Percentiles rank a stretch among this genome's conserved stretches.
phyloP scores from a whole-genome alignment of 768 basidiomycete species.

The Vishniacozyma victoriae region DNA sequence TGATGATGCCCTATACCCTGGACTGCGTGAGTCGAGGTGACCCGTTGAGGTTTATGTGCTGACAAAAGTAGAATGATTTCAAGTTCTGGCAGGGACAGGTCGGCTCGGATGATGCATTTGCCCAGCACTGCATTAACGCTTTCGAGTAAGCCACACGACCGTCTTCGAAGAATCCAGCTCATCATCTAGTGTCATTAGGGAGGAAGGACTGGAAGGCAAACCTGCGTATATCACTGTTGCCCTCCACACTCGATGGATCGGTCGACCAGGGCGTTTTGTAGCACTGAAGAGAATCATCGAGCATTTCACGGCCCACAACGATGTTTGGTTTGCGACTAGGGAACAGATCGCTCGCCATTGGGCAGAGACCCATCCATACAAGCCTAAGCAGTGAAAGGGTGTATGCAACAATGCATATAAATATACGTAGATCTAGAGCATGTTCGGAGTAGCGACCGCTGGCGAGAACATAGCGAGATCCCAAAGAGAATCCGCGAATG shows the following conservation, averaged over 20 bases:
- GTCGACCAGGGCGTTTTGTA: constrained; percentile 32
- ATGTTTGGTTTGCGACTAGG: constrained; percentile 37
- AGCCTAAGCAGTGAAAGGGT: not conserved
- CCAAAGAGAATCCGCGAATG: constrained; percentile 3
- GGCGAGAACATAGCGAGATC: constrained; percentile 7
- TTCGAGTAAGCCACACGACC: constrained; percentile 10
- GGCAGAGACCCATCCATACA: constrained; percentile 17
- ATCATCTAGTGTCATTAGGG: constrained; percentile 9
- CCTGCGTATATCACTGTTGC: constrained; percentile 28
- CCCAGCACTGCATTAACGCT: constrained; percentile 10
- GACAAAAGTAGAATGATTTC: constrained; percentile 27
- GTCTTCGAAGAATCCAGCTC: not conserved
- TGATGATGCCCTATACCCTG: constrained; percentile 33
- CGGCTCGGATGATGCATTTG: constrained; percentile 14
- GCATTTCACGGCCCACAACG: constrained; percentile 22
- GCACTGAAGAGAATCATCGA: constrained; percentile 30
- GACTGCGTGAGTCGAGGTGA: constrained; percentile 16
- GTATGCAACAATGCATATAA: constrained; percentile 2
- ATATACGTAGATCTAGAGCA: too few relatives aligned
- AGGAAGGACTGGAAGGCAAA: constrained; percentile 30
- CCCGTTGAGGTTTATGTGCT: not conserved
- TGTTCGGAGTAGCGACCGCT: too few relatives aligned
- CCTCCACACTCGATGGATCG: constrained; percentile 31
- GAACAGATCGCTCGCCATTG: constrained; percentile 36
- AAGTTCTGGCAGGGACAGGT: constrained; percentile 24